A percentile compares a stretch with the other conserved stretches of the same genome.
These are phyloP conservation scores for Lachnellula subtilissima DNA, from an alignment of 2,329 filamentous ascomycete species.

Conservation along the genomic window DNA sequence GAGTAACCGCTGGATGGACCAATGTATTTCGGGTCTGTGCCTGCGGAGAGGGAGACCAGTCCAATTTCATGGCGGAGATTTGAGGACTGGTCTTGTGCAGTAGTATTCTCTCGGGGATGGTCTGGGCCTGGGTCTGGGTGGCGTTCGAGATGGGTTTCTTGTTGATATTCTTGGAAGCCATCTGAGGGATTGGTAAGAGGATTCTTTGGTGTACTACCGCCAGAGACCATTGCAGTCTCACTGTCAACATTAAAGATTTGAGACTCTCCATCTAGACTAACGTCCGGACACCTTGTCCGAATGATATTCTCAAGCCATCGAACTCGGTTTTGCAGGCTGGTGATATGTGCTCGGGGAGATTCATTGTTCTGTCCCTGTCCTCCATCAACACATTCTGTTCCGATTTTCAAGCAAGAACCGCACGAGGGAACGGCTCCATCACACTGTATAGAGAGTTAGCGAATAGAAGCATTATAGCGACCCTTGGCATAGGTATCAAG, in stretches of 20 bases:
- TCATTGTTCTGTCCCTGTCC: conserved; percentile 38
- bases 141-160: neutral
- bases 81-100: conserved; percentile 6
- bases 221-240: neutral
- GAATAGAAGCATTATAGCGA: too few relatives aligned
- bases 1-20: conserved; percentile 53
- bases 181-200: neutral
- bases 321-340: conserved; percentile 38
- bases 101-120: neutral
- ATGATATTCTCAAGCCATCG: conserved; percentile 44
- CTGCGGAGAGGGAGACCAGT: conserved; percentile 44
- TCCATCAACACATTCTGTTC: conserved; percentile 39
- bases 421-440: conserved; percentile 41
- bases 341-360: conserved; percentile 38
- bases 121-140: neutral
- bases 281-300: conserved; percentile 37
- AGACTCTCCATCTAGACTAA: conserved; percentile 34
- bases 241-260: neutral
- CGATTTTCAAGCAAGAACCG: conserved; percentile 40
- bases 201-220: neutral
- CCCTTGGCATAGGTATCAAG: neutral
- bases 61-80: conserved; percentile 47
- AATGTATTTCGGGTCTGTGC: conserved; percentile 46
- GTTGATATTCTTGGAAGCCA: neutral
- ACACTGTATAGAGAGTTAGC: conserved; percentile 32